Evolutionary conservation across 495 filamentous ascomycete species (phyloP).

Genomic region (Entonaema liquescens): DNA sequence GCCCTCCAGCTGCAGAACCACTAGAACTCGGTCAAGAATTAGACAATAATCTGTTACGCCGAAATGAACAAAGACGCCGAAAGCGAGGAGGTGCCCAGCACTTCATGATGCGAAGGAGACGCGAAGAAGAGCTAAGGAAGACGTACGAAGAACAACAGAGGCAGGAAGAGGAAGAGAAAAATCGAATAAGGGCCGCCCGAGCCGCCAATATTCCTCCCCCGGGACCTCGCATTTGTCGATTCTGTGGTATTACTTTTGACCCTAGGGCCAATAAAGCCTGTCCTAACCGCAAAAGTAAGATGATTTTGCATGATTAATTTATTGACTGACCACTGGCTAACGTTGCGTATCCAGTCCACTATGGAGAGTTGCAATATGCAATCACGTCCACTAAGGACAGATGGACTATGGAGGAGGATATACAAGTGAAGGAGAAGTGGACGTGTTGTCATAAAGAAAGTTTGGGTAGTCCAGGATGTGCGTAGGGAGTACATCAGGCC

Average conservation of each 20-base stretch:
- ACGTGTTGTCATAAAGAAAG: conserved; percentile 4
- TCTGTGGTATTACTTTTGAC: background rate
- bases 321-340: background rate
- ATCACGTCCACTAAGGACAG: background rate
- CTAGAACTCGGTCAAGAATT: background rate
- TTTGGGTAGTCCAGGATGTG: background rate
- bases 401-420: background rate
- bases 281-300: background rate
- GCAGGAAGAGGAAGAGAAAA: background rate
- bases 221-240: background rate
- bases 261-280: background rate
- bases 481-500: conserved; percentile 7
- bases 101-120: background rate
- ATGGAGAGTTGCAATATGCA: background rate
- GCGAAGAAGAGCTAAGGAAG: background rate
- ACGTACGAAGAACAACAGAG: background rate
- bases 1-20: background rate
- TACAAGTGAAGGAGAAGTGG: background rate
- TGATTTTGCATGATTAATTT: background rate
- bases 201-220: background rate
- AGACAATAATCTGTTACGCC: background rate
- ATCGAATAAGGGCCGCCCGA: background rate
- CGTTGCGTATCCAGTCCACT: background rate
- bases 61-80: background rate
- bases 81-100: background rate